Conservation (phyloP, 495 filamentous ascomycete species). For the Lepidopterella palustris region DNA sequence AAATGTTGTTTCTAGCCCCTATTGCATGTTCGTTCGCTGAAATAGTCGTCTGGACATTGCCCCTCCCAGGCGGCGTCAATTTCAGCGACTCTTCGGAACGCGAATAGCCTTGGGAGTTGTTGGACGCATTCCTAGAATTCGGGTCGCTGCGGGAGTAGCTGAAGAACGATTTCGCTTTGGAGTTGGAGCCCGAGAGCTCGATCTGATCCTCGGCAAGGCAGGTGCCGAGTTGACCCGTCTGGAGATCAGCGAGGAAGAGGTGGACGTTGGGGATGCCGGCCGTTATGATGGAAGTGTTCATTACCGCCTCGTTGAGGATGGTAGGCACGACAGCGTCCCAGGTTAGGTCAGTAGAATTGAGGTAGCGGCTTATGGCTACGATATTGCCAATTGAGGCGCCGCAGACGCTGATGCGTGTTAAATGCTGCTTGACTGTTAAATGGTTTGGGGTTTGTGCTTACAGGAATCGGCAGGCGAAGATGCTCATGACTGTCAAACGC, state of each 20-base stretch:
- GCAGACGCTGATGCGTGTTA: not conserved
- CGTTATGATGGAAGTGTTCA: not conserved
- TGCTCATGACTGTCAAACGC: not conserved
- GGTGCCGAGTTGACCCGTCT: constrained; percentile 2
- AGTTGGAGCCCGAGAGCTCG: not conserved
- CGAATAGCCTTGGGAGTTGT: no score
- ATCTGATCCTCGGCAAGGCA: not conserved
- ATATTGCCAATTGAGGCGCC: not conserved
- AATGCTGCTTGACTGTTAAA: not conserved
- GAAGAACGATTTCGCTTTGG: not conserved
- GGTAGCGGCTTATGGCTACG: not conserved
- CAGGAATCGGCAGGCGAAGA: not conserved
- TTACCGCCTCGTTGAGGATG: not conserved
- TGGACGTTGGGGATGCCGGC: constrained; percentile 2
- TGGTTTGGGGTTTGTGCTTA: not conserved
- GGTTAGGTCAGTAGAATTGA: not conserved
- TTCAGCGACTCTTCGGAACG: not conserved
- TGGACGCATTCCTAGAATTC: not conserved
- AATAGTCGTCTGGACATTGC: not conserved
- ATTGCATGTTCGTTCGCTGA: not conserved
- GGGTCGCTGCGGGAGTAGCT: not conserved
- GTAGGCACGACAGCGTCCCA: not conserved
- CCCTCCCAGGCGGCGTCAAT: not conserved
- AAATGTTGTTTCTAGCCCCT: not conserved
- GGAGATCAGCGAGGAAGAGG: constrained; percentile 1